These are phyloP conservation scores for Actinidia arguta DNA, from an alignment of 179 eudicot species.

Conservation along the genomic window DNA sequence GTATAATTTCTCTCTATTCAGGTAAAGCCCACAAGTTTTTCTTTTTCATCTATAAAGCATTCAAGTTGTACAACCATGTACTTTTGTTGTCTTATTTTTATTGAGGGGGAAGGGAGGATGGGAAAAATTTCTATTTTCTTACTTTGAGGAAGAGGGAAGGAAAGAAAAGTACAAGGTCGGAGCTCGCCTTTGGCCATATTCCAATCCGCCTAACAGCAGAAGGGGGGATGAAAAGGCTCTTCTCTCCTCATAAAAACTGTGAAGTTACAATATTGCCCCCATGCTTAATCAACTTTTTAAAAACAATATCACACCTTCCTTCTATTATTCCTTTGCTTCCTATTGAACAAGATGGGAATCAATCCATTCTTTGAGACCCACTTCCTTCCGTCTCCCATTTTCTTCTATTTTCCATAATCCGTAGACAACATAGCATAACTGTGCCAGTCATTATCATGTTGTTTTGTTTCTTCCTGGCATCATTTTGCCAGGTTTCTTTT, in stretches of 20 bases:
- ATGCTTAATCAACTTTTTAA: background rate
- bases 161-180: background rate
- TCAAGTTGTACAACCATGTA: background rate
- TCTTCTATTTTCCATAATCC: background rate
- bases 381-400: background rate
- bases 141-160: background rate
- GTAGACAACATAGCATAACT: background rate
- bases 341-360: no score
- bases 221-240: background rate
- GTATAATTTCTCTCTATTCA: slow-evolving; percentile 29
- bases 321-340: background rate
- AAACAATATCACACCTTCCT: background rate
- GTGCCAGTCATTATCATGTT: background rate
- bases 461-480: background rate
- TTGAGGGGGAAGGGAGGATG: background rate
- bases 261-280: background rate
- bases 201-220: background rate
- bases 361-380: no score
- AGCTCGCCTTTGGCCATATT: background rate
- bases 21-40: background rate
- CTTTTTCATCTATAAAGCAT: background rate
- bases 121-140: background rate
- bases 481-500: background rate
- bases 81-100: background rate
- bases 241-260: background rate